Evolutionary conservation across 2,329 filamentous ascomycete genomes (phyloP).

Genomic region (Fusarium goolgardi): DNA sequence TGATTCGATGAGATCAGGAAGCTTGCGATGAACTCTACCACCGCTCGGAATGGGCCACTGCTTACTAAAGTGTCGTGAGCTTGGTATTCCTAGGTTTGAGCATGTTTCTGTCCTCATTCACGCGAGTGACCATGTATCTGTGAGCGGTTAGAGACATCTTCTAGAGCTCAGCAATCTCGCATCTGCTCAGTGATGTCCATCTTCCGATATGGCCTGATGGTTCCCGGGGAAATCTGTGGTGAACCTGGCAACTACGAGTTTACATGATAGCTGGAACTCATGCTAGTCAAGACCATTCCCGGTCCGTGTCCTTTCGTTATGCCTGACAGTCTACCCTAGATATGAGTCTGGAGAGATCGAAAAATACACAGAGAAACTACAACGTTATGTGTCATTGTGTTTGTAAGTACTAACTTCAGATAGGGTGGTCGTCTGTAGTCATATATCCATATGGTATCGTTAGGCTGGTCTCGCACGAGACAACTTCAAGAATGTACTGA

Average conservation of each 20-base stretch:
- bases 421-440: neutral
- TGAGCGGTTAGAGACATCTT: neutral
- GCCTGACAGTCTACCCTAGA: neutral
- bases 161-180: neutral
- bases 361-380: neutral
- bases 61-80: neutral
- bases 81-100: neutral
- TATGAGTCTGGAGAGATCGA: neutral
- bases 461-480: neutral
- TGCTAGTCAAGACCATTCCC: neutral
- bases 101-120: neutral
- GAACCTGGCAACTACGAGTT: neutral
- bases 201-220: neutral
- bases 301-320: neutral
- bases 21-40: neutral
- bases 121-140: neutral
- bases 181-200: neutral
- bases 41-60: neutral
- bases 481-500: neutral
- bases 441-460: too few species aligned
- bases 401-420: neutral
- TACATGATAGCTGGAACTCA: neutral
- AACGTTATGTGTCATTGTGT: neutral
- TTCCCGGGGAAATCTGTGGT: too few species aligned
- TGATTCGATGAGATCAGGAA: neutral